These are phyloP conservation scores for Ceratobasidium theobromae DNA, from an alignment of 1,284 basidiomycete genomes.

Conservation along the genomic window DNA sequence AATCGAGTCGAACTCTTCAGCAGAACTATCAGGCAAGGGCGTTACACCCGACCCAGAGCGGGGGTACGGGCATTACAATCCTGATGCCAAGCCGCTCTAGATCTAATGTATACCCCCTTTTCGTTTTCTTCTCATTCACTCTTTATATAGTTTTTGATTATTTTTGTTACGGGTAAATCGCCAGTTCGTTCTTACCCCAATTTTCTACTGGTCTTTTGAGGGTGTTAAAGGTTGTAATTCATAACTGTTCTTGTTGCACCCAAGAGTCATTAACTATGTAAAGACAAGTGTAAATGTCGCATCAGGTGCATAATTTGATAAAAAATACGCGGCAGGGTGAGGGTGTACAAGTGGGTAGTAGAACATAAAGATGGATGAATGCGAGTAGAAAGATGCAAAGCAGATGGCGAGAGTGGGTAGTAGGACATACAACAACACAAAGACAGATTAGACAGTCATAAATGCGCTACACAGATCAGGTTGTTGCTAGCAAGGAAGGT, in stretches of 20 bases:
- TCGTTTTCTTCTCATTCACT: not conserved
- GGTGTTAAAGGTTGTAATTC: not conserved
- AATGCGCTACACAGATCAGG: conserved; percentile 11
- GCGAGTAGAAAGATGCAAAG: conserved; percentile 30
- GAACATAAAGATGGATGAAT: conserved; percentile 28
- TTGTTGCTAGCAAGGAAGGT: not conserved
- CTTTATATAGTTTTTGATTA: conserved; percentile 1
- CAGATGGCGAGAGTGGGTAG: conserved; percentile 11
- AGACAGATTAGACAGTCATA: conserved; percentile 20
- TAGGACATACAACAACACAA: not conserved
- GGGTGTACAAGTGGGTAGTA: conserved; percentile 30
- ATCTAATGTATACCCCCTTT: not conserved
- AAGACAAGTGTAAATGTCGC: conserved; percentile 12
- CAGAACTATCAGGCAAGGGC: not conserved
- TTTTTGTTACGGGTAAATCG: no score
- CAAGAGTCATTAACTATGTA: conserved; percentile 5
- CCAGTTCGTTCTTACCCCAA: no score
- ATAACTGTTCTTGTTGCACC: conserved; percentile 15
- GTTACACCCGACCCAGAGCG: conserved; percentile 28
- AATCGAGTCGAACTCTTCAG: conserved; percentile 9
- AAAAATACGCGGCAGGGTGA: conserved; percentile 1
- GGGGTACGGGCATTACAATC: not conserved
- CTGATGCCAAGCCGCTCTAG: conserved; percentile 18
- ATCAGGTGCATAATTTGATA: conserved; percentile 25
- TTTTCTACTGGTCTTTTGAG: no score